Evolutionary conservation across 2,329 filamentous ascomycete species (phyloP), one percentile per base, ranked within the genome.

Genomic region (Ceratocystis alfenasii): DNA sequence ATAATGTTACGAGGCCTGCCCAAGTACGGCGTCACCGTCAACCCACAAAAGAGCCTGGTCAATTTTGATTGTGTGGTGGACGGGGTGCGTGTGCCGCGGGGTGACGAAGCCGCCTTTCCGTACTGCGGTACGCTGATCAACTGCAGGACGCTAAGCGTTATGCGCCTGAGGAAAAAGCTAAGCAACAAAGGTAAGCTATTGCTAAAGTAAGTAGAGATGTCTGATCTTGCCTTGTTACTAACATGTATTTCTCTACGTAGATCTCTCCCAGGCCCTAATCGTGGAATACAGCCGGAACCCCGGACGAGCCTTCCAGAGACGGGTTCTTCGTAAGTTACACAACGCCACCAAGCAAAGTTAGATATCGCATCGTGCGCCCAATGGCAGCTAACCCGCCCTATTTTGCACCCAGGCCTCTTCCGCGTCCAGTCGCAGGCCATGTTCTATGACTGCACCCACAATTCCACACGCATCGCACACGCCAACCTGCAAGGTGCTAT

Each of bases 101-200:
- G 83, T 48, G 71, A 74, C 1, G 71, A 70, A 0, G 73, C 71
- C 3, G 66, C 71, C 2, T 97, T 99, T 73, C 90, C 93, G 0
- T 99, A 96, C 74, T 97, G 94, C 72, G 94, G 94, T 48, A 83
- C 84, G 53, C 74, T 84, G 17, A 90, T 99, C 70, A 79, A 96
- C 72, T 89, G 85, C 20, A 76, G 76, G 63, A 91, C 87, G 0
- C 77, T 99, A 33, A 85, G 90, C 68, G 82, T 97, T 61, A 81
- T 78, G 71, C 91, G 88, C 72, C 86, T 90, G 71, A 78, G 81
- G 59, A 80, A 83, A 41, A 78, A 81, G 62, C 75, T 75, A 69
- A 80, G 76, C 66, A 76, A 74, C 69, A 76, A 74, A 63, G 79
- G 79, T 87, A 79, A 71, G 80, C 72, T 55, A 15, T 68, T 30